Evolutionary conservation across 1,284 basidiomycete species (phyloP), one percentile per base, ranked within the genome.

Genomic region (Boletus semigastroideus): DNA sequence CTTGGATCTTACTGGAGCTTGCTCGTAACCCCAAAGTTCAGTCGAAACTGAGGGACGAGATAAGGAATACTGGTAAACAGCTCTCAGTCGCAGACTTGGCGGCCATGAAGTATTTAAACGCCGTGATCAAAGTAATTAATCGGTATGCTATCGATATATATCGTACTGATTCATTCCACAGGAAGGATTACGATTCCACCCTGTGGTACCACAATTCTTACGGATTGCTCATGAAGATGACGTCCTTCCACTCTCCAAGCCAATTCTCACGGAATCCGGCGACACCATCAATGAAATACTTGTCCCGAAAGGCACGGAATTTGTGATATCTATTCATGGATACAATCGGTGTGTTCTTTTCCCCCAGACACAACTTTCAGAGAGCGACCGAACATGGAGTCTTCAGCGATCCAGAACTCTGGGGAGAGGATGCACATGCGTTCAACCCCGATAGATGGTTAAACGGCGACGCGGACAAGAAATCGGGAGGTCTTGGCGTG

Each of bases 401-500:
- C 2, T n/a, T 8, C 43, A 74, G 73, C 54, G 67, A 78, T 59
- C 69, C 70, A 48, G 66, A 72, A n/a, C 56, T 81, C 6, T 81
- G 78, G 68, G 79, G 79, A 4, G 62, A 72, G 11, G 76, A 82
- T 56, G 74, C 79, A 0, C 63, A 78, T 38, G 56, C 59, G 14
- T 82, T 74, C 63, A 74, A 79, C 44, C 79, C 79, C 0, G 69
- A 77, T n/a, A 75, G 80, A 12, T 82, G 80, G 74, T 63, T 79
- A 37, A 52, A 69, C n/a, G 62, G 65, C n/a, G 62, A 65, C 28
- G 56, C 62, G 4, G 66, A 69, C 14, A 75, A 72, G 59, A 73
- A 67, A 38, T 53, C 58, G 11, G 58, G 68, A 19, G 65, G 72
- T 0, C 62, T 80, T 11, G 79, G 81, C 2, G 69, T 78, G 12